Base-by-base conservation (phyloP, 441 rosid species). In the Melastoma candidum region DNA sequence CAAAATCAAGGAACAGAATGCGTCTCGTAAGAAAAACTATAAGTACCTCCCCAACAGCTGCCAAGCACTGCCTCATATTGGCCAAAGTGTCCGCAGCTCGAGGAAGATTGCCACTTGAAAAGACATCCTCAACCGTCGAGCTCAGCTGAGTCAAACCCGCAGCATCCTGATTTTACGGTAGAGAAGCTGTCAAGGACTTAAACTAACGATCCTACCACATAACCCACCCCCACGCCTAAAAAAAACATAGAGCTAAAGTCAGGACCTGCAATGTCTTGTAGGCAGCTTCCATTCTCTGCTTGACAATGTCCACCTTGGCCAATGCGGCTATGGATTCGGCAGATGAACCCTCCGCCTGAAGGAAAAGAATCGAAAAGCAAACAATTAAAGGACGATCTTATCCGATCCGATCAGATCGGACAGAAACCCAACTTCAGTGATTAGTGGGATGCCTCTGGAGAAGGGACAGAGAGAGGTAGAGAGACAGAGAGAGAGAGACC, bases 31-130 rank as follows among this genome's bases (percentile, higher is more conserved):
- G 41, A 39, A 17, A 54, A 49, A 1, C 7, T 29, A 29, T 29
- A 29, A 58, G 53, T 68, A 88, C 98, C 95, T 93, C 99, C 13
- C 99, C 99, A 11, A 93, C 97, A 56, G 97, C 97, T 59, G 99
- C 84, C 71, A 93, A 68, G 74, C 99, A 93, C 74, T 84, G 95
- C 76, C 93, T 84, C 99, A 93, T 93, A 74, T 85, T 89, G 58
- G 99, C 93, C 86, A 93, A 79, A 60, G 99, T 93, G 68, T 93
- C 97, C 17, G 99, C 99, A 47, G 99, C 99, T 45, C 85, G 90
- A 54, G 97, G 93, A 80, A 93, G 96, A 76, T 93, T 97, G 3
- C 99, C 97, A 14, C 96, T 89, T 44, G 95, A 88, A 65, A 93
- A 93, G 11, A 93, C 97, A 77, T 87, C 97, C 76, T 93, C 99